These are phyloP conservation scores for Pichia exigua DNA, from an alignment of 805 yeast species.

Conservation along the genomic window DNA sequence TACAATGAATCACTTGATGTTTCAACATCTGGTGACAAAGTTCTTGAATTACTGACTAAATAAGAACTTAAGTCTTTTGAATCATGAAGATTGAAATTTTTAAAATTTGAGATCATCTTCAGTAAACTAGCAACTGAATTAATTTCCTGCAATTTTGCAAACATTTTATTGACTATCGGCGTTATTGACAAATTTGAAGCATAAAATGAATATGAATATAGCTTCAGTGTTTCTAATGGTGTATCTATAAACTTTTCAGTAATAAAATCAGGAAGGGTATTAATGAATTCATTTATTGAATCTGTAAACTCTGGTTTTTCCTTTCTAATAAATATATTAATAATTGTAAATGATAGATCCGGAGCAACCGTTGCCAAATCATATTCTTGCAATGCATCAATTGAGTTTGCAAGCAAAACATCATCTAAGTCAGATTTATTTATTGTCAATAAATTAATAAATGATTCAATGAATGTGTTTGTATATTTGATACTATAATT, in stretches of 20 bases:
- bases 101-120: constrained; percentile 4
- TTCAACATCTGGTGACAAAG: constrained; percentile 4
- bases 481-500: constrained; percentile 9
- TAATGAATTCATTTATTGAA: constrained; percentile 29
- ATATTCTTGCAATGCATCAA: constrained; percentile 22
- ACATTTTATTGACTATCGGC: constrained; percentile 4
- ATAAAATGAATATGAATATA: constrained; percentile 18
- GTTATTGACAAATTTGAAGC: background rate
- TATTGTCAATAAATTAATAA: constrained; percentile 13
- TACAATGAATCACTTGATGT: constrained; percentile 14
- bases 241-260: constrained; percentile 24
- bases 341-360: constrained; percentile 22
- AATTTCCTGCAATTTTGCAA: constrained; percentile 1
- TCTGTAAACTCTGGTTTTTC: constrained; percentile 16
- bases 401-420: constrained; percentile 18
- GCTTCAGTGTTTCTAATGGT: constrained; percentile 28
- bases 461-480: constrained; percentile 20
- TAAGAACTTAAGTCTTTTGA: constrained; percentile 7
- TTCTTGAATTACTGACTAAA: constrained; percentile 8
- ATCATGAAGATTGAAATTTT: constrained; percentile 10
- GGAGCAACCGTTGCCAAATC: constrained; percentile 13
- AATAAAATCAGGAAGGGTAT: constrained; percentile 29
- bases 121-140: constrained; percentile 3
- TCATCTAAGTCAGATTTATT: constrained; percentile 16
- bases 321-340: constrained; percentile 21